Evolutionary conservation across 2,329 filamentous ascomycete species (phyloP).

Genomic region (Calonectria pseudoreteaudii): DNA sequence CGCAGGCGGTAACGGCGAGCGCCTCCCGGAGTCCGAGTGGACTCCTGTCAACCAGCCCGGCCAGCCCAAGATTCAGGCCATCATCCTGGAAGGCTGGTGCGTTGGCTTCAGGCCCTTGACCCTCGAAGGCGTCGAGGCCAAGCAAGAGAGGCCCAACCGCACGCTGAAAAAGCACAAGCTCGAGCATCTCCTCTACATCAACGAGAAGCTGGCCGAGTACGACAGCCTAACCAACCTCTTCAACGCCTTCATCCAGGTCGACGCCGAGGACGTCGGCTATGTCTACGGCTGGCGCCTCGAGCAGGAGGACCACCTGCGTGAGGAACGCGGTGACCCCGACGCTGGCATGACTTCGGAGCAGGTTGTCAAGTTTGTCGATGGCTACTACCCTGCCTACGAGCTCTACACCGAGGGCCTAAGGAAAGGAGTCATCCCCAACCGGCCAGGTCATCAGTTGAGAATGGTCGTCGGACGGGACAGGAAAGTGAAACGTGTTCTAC

Average conservation of each 20-base stretch:
- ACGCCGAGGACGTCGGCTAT: constrained; percentile 78
- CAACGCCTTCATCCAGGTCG: constrained; percentile 68
- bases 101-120: constrained; percentile 80
- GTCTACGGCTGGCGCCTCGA: constrained; percentile 89
- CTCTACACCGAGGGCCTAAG: constrained; percentile 72
- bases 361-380: constrained; percentile 78
- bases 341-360: constrained; percentile 86
- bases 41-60: constrained; percentile 63
- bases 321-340: constrained; percentile 65
- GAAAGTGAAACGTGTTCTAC: constrained; percentile 67
- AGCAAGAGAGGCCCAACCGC: constrained; percentile 62
- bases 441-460: constrained; percentile 67
- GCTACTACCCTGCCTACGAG: constrained; percentile 79
- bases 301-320: constrained; percentile 80
- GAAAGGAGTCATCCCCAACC: constrained; percentile 64
- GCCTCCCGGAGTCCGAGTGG: constrained; percentile 73
- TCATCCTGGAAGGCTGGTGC: constrained; percentile 93
- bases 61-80: constrained; percentile 66
- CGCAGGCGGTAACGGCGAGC: constrained; percentile 81
- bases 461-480: constrained; percentile 72
- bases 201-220: constrained; percentile 60
- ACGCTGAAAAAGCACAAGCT: constrained; percentile 61
- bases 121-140: constrained; percentile 62
- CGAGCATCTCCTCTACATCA: constrained; percentile 63
- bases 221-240: constrained; percentile 62